Conservation (phyloP, 306 rosid genomes). For the Begonia masoniana region DNA sequence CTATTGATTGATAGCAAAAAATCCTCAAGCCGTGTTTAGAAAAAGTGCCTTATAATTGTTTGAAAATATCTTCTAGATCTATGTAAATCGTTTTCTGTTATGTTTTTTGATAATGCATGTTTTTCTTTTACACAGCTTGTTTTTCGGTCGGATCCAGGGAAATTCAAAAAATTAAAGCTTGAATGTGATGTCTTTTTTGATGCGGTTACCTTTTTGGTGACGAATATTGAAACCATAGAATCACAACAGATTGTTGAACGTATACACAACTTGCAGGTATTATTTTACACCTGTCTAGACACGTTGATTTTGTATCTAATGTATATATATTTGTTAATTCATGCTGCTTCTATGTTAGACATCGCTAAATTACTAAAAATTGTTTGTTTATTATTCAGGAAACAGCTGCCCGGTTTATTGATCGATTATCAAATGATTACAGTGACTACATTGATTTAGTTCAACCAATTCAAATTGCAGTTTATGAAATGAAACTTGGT, state of each 20-base stretch:
- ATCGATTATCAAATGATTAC: conserved; percentile 40
- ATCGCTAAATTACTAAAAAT: background rate
- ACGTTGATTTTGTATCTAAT: background rate
- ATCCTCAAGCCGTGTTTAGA: too few species aligned
- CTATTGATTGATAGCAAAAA: too few species aligned
- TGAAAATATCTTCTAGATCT: too few species aligned
- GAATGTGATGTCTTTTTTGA: conserved; percentile 60
- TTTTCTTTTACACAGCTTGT: conserved; percentile 37
- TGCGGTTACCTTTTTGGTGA: conserved; percentile 23
- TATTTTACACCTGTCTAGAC: background rate
- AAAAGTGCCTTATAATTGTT: too few species aligned
- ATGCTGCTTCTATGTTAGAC: too few species aligned
- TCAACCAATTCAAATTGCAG: conserved; percentile 87
- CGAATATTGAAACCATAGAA: conserved; percentile 25
- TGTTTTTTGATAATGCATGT: background rate
- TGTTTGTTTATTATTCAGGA: conserved; percentile 30
- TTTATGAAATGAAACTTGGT: conserved; percentile 85
- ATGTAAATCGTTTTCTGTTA: background rate
- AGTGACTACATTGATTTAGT: conserved; percentile 41
- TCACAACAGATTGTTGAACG: conserved; percentile 27
- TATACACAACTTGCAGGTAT: conserved; percentile 70
- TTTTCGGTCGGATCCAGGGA: conserved; percentile 55
- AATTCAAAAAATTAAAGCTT: conserved; percentile 51
- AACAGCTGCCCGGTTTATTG: conserved; percentile 56
- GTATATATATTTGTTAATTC: too few species aligned